Evolutionary conservation across 225 moss, liverwort and hornwort genomes (phyloP).

Genomic region (Straminergon stramineum): DNA sequence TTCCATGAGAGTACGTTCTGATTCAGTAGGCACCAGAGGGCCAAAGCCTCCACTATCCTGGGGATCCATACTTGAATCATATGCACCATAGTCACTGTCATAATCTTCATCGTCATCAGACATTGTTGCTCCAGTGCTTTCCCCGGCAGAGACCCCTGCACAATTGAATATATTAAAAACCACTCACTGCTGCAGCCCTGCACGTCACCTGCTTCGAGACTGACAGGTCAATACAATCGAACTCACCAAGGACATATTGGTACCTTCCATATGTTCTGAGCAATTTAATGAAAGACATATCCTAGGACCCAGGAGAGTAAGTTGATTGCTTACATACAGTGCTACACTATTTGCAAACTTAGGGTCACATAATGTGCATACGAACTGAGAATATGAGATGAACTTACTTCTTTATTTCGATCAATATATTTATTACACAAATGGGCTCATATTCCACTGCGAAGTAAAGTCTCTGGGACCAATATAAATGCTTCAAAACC

Average conservation of each 20-base stretch:
- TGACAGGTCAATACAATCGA: not conserved
- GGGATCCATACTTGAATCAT: slow-evolving; percentile 33
- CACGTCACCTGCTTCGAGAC: not conserved
- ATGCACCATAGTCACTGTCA: slow-evolving; percentile 45
- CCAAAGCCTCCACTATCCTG: slow-evolving; percentile 48
- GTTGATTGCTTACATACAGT: not conserved
- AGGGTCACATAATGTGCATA: not conserved
- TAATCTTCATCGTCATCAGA: slow-evolving; percentile 65
- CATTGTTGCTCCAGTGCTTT: slow-evolving; percentile 61
- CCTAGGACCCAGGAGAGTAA: not conserved
- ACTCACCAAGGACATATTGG: not conserved
- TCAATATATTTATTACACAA: not conserved
- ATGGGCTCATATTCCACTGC: not conserved
- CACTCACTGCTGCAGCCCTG: not conserved
- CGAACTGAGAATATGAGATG: not conserved
- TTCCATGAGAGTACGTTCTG: slow-evolving; percentile 65
- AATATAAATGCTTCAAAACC: not conserved
- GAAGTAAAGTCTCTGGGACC: not conserved
- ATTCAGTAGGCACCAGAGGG: slow-evolving; percentile 41
- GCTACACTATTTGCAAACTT: not conserved
- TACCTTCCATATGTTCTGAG: not conserved
- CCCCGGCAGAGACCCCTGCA: slow-evolving; percentile 31
- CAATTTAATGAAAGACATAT: not conserved
- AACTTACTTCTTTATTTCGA: not conserved
- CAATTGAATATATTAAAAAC: not conserved